Conservation (phyloP, 2,329 filamentous ascomycete species). For the Gaeumannomyces sp. region DNA sequence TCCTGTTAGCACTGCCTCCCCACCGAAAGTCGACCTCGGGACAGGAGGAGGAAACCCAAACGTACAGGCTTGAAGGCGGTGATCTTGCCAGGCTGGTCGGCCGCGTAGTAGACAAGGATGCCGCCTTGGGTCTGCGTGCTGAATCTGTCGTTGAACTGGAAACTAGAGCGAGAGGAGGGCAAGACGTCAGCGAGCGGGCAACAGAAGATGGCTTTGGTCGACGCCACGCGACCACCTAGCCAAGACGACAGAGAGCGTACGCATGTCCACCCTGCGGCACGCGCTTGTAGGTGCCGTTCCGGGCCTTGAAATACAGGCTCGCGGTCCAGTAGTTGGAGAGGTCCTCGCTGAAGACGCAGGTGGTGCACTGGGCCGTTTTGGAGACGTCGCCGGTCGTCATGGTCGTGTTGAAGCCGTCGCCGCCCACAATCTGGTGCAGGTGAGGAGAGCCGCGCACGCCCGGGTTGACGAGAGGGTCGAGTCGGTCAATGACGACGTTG, state of each 20-base stretch:
- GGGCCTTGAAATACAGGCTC: slow-evolving; percentile 29
- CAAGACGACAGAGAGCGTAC: neutral
- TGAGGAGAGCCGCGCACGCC: slow-evolving; percentile 14
- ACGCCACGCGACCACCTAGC: neutral
- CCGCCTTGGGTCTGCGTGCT: slow-evolving; percentile 35
- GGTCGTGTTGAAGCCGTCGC: slow-evolving; percentile 22
- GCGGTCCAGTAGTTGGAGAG: slow-evolving; percentile 34
- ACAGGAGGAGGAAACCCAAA: slow-evolving; percentile 27
- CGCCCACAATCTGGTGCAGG: slow-evolving; percentile 16
- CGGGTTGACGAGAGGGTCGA: slow-evolving; percentile 17
- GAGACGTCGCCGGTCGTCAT: slow-evolving; percentile 22
- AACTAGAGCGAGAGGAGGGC: slow-evolving; percentile 19
- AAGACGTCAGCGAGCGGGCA: neutral
- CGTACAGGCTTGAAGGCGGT: slow-evolving; percentile 42
- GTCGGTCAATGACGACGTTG: slow-evolving; percentile 12
- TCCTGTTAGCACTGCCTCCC: slow-evolving; percentile 30
- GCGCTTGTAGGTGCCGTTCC: slow-evolving; percentile 27
- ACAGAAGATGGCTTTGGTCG: neutral
- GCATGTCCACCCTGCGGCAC: slow-evolving; percentile 19
- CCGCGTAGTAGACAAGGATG: slow-evolving; percentile 41
- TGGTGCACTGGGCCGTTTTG: slow-evolving; percentile 30
- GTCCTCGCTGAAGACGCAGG: slow-evolving; percentile 31
- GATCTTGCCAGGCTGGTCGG: slow-evolving; percentile 33
- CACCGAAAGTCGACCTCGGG: slow-evolving; percentile 24
- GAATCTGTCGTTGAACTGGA: slow-evolving; percentile 35